Evolutionary conservation across 352 stramenopile species (phyloP), one percentile per base, ranked within the genome.

Genomic region (Phytopythium ostracodes): DNA sequence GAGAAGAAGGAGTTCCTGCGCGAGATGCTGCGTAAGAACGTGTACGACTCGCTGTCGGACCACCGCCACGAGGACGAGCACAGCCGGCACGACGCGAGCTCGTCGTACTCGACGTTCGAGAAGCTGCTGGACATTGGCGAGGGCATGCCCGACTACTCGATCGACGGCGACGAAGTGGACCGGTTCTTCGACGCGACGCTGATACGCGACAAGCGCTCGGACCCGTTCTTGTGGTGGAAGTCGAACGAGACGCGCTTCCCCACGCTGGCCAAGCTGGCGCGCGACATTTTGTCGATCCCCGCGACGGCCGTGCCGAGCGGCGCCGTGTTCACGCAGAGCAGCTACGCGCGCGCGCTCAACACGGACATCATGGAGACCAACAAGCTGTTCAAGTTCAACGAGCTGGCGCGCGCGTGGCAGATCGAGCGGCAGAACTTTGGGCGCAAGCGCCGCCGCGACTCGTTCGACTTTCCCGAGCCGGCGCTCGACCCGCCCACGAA

Each of bases 181-280:
- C 78, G 82, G n/a, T 92, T 92, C 67, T 92, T 92, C 27, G 82
- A 92, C 29, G 82, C 82, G 10, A 92, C 82, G 42, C 73, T 92
- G 31, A 86, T 92, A 60, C 80, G 82, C 10, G 82, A 92, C 68
- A 92, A 92, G 63, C 77, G 80, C 17, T 92, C 82, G 14, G 82
- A 92, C 51, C 82, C 82, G 58, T 88, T 92, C 51, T 57, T 92
- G 58, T 92, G 82, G 82, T 92, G 82, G 82, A 92, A 89, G 63
- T 92, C 82, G 47, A 92, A 92, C 62, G 82, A 88, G 61, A 90
- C 82, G 40, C 77, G 82, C 31, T 92, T 92, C 59, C 82, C 82
- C 0, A 67, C 66, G 6, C 60, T 92, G n/a, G 77, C 82, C 17
- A 90, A 89, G 67, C 78, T 92, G 3, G 82, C 82, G n/a, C 75